Evolutionary conservation across 257 asterid genomes (phyloP), one percentile per base, ranked within the genome.

Genomic region (Rhazya stricta): DNA sequence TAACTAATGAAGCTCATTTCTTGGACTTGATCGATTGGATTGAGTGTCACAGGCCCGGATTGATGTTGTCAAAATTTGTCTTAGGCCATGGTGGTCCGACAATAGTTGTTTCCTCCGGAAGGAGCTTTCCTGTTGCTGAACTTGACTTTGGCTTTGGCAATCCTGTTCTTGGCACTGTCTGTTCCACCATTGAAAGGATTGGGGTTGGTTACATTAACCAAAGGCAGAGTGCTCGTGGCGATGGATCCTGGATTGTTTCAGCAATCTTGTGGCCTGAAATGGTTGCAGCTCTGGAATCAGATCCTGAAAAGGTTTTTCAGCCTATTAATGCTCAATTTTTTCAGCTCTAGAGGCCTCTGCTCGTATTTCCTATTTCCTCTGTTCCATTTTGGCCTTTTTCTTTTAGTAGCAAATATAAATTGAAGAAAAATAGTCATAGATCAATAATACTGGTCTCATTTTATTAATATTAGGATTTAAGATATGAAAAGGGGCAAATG

Each of bases 131-230:
- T 1, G 90, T 88, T 70, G 82, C 76, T 29, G 88, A 86, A 81
- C 34, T 87, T n/a, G 89, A 89, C 69, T 84, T 89, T 50, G 95
- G 90, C 9, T 89, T 87, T 16, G 95, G 92, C 25, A 76, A 76
- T 76, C 92, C 92, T 21, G 83, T 87, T 67, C 79, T 87, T 1
- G 89, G 89, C 48, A 89, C 91, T 15, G 86, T 76, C 0, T 84
- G 84, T 58, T 83, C 91, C 15, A 86, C 91, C 29, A 81, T 86
- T 62, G 84, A 87, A 67, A 86, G 80, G 23, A 57, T 89, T 42
- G 95, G 92, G 79, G 92, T 87, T 63, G 91, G 92, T 32, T 87
- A 89, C 41, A 80, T 89, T 11, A 89, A 87, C 73, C 95, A 89
- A 79, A 82, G 92, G 83, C 69, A 75, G 69, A 78, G 85, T 77